These are phyloP conservation scores for Barnettozyma californica DNA, from an alignment of 805 yeast species.

Conservation along the genomic window DNA sequence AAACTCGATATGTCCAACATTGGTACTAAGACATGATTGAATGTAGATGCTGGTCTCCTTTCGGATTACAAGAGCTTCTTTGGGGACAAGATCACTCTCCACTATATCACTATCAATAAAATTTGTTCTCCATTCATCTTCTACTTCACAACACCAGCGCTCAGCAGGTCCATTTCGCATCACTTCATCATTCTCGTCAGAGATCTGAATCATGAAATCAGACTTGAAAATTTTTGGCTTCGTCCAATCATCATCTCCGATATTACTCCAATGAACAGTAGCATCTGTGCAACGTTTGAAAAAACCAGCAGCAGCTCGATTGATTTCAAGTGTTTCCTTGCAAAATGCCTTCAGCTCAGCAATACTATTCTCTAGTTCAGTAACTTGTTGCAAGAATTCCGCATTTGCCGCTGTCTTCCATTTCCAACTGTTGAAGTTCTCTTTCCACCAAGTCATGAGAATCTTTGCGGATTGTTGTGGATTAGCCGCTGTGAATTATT, in stretches of 20 bases:
- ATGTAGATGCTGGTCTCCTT: slow-evolving; percentile 11
- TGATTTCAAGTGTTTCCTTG: slow-evolving; percentile 1
- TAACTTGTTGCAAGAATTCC: background rate
- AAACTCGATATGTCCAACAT: background rate
- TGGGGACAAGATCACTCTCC: slow-evolving; percentile 8
- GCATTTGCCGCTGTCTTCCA: background rate
- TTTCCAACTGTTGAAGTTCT: background rate
- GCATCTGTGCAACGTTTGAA: background rate
- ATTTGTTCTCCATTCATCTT: background rate
- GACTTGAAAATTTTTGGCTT: background rate
- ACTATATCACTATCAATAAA: background rate
- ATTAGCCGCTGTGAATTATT: background rate
- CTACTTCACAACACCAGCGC: background rate
- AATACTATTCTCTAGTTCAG: background rate
- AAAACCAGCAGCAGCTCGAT: background rate
- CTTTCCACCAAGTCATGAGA: background rate
- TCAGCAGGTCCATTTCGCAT: background rate
- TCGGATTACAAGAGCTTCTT: slow-evolving; percentile 12
- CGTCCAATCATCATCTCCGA: background rate
- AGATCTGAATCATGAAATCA: background rate
- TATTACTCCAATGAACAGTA: background rate
- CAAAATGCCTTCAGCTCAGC: background rate
- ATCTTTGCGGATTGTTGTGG: background rate
- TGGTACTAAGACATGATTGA: slow-evolving; percentile 1
- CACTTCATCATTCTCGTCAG: background rate